Evolutionary conservation across 345 rosid genomes (phyloP).

Genomic region (Salix caprea): DNA sequence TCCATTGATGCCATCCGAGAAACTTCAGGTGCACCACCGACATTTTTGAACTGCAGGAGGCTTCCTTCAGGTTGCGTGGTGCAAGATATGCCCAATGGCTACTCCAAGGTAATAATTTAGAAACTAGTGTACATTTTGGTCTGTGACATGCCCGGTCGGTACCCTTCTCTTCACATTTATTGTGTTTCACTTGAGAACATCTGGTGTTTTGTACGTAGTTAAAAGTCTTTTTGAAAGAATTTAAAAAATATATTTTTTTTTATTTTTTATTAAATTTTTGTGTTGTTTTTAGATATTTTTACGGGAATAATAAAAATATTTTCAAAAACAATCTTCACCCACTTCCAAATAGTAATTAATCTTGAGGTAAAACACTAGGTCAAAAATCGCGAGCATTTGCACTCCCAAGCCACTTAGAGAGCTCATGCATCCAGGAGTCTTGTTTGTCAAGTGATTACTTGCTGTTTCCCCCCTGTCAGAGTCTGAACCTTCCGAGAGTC

Average conservation of each 20-base stretch:
- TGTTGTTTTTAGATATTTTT: too few relatives aligned
- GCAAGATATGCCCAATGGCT: slow-evolving; percentile 95
- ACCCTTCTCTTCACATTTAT: slow-evolving; percentile 13
- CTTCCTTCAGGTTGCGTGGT: slow-evolving; percentile 97
- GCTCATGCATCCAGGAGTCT: slow-evolving; percentile 33
- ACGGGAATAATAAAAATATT: too few relatives aligned
- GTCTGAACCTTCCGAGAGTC: slow-evolving; percentile 48
- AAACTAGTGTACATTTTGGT: not conserved
- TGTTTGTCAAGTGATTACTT: slow-evolving; percentile 45
- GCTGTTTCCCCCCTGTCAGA: slow-evolving; percentile 30
- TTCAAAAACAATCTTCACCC: too few relatives aligned
- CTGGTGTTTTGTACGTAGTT: not conserved
- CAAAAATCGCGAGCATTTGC: slow-evolving; percentile 23
- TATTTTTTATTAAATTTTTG: too few relatives aligned
- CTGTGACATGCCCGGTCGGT: not conserved
- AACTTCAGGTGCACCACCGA: slow-evolving; percentile 42
- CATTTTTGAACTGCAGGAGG: slow-evolving; percentile 60
- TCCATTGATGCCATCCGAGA: slow-evolving; percentile 64
- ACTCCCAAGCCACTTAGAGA: slow-evolving; percentile 23
- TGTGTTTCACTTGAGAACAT: slow-evolving; percentile 13
- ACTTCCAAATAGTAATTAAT: too few relatives aligned
- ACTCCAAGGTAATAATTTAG: slow-evolving; percentile 62
- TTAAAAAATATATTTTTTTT: too few relatives aligned
- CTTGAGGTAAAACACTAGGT: slow-evolving; percentile 9
- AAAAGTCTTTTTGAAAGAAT: too few relatives aligned